phyloP scores from a whole-genome alignment of 2,329 filamentous ascomycete genomes.

The Ceratocystis huliohia region DNA sequence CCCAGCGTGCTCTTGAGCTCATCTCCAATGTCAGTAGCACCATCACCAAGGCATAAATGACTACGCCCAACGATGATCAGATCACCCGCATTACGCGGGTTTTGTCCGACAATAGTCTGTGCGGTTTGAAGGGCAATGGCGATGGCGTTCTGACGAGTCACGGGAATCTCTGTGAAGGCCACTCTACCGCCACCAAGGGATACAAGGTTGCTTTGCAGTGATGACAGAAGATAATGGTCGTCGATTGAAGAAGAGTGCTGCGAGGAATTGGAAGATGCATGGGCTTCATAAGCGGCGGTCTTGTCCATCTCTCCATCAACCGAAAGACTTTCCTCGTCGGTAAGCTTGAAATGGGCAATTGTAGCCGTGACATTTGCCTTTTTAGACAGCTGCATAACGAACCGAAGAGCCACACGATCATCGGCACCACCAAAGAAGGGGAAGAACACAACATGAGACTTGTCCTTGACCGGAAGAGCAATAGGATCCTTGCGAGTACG shows the following conservation, averaged over 20 bases:
- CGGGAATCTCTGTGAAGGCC: conserved; percentile 16
- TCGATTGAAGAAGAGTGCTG: conserved; percentile 17
- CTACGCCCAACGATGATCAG: conserved; percentile 16
- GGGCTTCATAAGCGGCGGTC: not conserved
- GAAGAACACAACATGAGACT: conserved; percentile 71
- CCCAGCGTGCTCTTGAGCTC: conserved; percentile 19
- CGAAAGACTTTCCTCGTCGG: conserved; percentile 20
- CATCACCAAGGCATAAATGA: conserved; percentile 13
- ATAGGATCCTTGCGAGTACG: conserved; percentile 43
- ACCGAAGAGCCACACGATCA: conserved; percentile 63
- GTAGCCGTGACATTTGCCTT: conserved; percentile 69
- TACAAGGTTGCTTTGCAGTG: conserved; percentile 14
- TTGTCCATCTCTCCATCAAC: not conserved
- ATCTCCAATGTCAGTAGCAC: conserved; percentile 13
- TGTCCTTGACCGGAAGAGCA: conserved; percentile 47
- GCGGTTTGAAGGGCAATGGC: conserved; percentile 6
- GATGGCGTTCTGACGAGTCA: conserved; percentile 12
- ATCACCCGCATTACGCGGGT: conserved; percentile 19
- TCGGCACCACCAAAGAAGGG: conserved; percentile 78
- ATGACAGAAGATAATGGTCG: conserved; percentile 14
- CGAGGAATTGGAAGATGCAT: not conserved
- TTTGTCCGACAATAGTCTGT: conserved; percentile 9
- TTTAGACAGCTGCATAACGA: conserved; percentile 73
- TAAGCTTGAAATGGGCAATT: conserved; percentile 40
- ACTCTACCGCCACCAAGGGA: conserved; percentile 7